These are phyloP conservation scores for Phylloporus arenicola DNA, from an alignment of 768 basidiomycete genomes.

Conservation along the genomic window DNA sequence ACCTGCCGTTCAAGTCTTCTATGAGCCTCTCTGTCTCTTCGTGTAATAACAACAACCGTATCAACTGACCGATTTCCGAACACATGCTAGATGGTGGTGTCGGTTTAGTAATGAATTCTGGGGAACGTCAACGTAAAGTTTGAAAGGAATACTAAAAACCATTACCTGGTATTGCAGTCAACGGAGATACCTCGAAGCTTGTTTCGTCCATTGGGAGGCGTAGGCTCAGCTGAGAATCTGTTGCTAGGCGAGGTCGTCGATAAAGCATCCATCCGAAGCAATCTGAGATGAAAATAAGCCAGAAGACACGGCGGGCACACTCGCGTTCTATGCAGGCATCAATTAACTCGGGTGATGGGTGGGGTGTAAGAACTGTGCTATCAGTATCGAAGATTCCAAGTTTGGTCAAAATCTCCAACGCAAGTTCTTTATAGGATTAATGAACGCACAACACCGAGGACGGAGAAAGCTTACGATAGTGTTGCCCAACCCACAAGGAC, in stretches of 20 bases:
- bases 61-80: conserved; percentile 67
- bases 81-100: conserved; percentile 48
- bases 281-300: conserved; percentile 67
- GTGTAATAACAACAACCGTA: conserved; percentile 63
- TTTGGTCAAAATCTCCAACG: conserved; percentile 60
- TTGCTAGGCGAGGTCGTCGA: conserved; percentile 32
- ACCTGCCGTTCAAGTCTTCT: conserved; percentile 46
- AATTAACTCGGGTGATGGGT: conserved; percentile 54
- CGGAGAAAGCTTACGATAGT: conserved; percentile 26
- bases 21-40: conserved; percentile 53
- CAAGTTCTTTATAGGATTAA: conserved; percentile 42
- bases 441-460: conserved; percentile 1
- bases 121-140: conserved; percentile 3
- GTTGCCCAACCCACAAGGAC: conserved; percentile 26
- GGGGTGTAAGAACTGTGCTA: conserved; percentile 52
- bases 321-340: conserved; percentile 66
- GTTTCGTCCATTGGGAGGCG: conserved; percentile 79
- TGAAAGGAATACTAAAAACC: background rate
- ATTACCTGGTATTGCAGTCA: conserved; percentile 31
- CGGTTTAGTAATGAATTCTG: conserved; percentile 66
- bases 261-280: conserved; percentile 37
- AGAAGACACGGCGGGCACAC: conserved; percentile 76
- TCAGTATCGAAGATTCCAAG: conserved; percentile 64
- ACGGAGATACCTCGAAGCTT: conserved; percentile 66
- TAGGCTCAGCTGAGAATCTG: conserved; percentile 47